Evolutionary conservation across 495 filamentous ascomycete species (phyloP).

Genomic region (Penicillium atrosanguineum): DNA sequence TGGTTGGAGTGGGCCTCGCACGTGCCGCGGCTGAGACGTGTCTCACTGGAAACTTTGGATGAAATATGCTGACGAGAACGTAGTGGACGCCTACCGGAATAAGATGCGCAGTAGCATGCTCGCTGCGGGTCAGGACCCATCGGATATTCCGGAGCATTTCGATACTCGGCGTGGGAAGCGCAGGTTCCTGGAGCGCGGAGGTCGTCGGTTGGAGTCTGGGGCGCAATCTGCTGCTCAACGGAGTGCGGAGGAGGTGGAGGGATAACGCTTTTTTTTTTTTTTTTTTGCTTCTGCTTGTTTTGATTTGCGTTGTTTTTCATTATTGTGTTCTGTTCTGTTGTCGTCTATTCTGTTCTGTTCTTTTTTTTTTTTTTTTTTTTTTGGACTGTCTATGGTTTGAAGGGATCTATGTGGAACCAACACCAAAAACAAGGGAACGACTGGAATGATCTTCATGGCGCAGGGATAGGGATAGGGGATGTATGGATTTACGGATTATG

Average conservation of each 20-base stretch:
- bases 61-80: not conserved
- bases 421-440: slow-evolving; percentile 1
- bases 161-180: slow-evolving; percentile 88
- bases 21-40: slow-evolving; percentile 7
- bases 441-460: slow-evolving; percentile 3
- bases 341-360: no score
- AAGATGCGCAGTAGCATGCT: slow-evolving; percentile 85
- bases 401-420: slow-evolving; percentile 1
- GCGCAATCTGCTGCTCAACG: slow-evolving; percentile 28
- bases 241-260: slow-evolving; percentile 44
- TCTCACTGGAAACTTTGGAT: not conserved
- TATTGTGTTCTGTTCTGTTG: no score
- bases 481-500: not conserved
- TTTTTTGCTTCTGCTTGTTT: slow-evolving; percentile 6
- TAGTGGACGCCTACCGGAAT: slow-evolving; percentile 92
- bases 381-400: slow-evolving; percentile 3
- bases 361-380: no score
- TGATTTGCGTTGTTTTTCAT: not conserved
- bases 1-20: not conserved
- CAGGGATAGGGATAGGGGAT: not conserved
- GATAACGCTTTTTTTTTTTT: slow-evolving; percentile 15
- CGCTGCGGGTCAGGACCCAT: slow-evolving; percentile 66
- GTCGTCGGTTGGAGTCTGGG: slow-evolving; percentile 16
- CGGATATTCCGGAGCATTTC: slow-evolving; percentile 73
- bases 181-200: slow-evolving; percentile 67